Conservation (phyloP, 305 asterid genomes). For the Coffea humblotiana region DNA sequence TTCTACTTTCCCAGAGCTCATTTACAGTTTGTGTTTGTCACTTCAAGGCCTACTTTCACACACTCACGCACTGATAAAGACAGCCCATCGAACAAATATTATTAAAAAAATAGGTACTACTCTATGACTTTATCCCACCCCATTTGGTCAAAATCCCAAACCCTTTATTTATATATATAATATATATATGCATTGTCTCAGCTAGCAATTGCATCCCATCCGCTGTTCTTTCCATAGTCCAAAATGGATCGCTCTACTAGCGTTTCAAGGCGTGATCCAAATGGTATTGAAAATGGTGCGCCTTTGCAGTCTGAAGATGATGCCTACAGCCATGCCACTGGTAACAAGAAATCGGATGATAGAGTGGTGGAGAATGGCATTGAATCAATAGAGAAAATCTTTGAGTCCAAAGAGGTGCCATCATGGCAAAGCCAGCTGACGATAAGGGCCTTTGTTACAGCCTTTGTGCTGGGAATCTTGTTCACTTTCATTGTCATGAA, state of each 20-base stretch:
- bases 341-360: constrained; percentile 22
- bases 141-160: not conserved
- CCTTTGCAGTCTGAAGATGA: not conserved
- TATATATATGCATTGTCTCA: not conserved
- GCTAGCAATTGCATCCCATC: not conserved
- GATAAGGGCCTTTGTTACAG: constrained; percentile 68
- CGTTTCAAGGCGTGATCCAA: constrained; percentile 16
- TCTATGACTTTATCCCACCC: not conserved
- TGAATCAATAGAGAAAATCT: constrained; percentile 59
- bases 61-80: constrained; percentile 2
- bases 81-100: not conserved
- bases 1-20: not conserved
- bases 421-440: constrained; percentile 87
- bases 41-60: constrained; percentile 19
- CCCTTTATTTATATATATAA: not conserved
- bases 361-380: constrained; percentile 18
- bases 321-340: constrained; percentile 9
- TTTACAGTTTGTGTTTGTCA: not conserved
- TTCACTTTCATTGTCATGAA: constrained; percentile 95
- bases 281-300: not conserved
- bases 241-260: constrained; percentile 53
- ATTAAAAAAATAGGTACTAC: not conserved
- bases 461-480: constrained; percentile 58
- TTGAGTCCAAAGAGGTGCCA: constrained; percentile 77
- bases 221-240: not conserved